phyloP scores from a whole-genome alignment of 176 grass and related monocot species.

The Carex cristatella region DNA sequence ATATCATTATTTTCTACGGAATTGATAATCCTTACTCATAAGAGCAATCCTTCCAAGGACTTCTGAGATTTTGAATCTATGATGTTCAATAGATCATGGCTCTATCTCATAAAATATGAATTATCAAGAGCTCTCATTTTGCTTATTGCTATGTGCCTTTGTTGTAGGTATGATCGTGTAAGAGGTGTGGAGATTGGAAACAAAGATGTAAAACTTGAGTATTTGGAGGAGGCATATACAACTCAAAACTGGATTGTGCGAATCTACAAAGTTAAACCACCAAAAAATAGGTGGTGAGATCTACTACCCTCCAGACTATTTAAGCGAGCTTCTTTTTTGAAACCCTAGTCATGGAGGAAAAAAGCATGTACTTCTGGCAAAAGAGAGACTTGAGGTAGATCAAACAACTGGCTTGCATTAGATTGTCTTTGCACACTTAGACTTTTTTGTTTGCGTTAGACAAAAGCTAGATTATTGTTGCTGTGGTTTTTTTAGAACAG shows the following conservation, averaged over 20 bases:
- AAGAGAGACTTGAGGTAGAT: conserved; percentile 16
- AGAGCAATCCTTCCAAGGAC: background rate
- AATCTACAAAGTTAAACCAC: conserved; percentile 98
- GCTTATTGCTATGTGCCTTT: conserved; percentile 11
- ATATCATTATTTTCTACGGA: background rate
- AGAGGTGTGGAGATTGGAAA: conserved; percentile 99
- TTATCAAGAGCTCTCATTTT: background rate
- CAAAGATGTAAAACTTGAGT: conserved; percentile 92
- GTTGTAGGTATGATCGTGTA: conserved; percentile 75
- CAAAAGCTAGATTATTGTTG: conserved; percentile 5
- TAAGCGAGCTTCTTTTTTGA: background rate
- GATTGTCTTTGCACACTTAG: conserved; percentile 14
- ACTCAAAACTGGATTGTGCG: conserved; percentile 97
- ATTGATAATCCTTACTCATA: conserved; percentile 1
- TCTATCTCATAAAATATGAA: background rate
- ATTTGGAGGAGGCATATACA: conserved; percentile 92
- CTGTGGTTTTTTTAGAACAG: background rate
- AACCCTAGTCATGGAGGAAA: background rate
- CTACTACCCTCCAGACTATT: background rate
- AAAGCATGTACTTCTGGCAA: conserved; percentile 11
- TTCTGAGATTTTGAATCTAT: background rate
- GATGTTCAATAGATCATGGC: conserved; percentile 18
- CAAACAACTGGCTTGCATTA: background rate
- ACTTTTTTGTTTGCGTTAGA: conserved; percentile 5
- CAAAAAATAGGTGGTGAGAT: conserved; percentile 85